Percentiles rank a stretch among this genome's conserved stretches.
Conservation (phyloP, 495 filamentous ascomycete species). For the Penicillium mononematosum region DNA sequence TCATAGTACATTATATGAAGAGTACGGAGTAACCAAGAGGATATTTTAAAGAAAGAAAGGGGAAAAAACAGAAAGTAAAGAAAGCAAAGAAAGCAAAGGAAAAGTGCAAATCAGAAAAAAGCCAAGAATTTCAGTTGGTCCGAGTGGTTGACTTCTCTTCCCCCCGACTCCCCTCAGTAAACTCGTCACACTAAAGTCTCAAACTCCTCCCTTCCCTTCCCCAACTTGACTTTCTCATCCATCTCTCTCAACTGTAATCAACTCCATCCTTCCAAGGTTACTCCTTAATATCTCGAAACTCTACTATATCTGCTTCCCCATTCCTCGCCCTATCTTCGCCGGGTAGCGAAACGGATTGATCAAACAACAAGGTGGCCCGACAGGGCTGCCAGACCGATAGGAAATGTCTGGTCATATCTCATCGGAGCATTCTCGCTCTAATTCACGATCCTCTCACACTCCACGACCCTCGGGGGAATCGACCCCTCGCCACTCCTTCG, state of each 20-base stretch:
- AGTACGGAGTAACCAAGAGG: background rate
- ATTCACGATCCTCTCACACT: conserved; percentile 39
- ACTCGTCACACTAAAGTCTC: conserved; percentile 30
- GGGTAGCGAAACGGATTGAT: conserved; percentile 24
- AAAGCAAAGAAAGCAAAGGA: background rate
- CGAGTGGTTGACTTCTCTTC: conserved; percentile 1
- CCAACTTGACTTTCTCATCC: conserved; percentile 9
- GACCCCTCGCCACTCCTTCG: conserved; percentile 37
- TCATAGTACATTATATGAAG: conserved; percentile 11
- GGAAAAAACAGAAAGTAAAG: background rate
- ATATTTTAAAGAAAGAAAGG: background rate
- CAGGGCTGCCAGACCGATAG: conserved; percentile 41
- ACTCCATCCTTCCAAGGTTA: background rate
- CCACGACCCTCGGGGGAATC: conserved; percentile 33
- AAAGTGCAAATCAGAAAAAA: background rate
- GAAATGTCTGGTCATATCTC: conserved; percentile 49
- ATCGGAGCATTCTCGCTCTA: conserved; percentile 45
- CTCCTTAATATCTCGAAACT: conserved; percentile 5
- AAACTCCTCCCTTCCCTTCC: conserved; percentile 22
- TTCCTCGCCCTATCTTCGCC: conserved; percentile 1
- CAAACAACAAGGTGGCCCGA: conserved; percentile 41
- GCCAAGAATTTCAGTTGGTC: conserved; percentile 18
- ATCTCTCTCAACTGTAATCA: conserved; percentile 13
- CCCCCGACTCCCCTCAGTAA: conserved; percentile 22
- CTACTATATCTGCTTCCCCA: background rate